These are phyloP conservation scores for Exophiala sp. DNA, from an alignment of 2,329 filamentous ascomycete genomes.

Conservation along the genomic window DNA sequence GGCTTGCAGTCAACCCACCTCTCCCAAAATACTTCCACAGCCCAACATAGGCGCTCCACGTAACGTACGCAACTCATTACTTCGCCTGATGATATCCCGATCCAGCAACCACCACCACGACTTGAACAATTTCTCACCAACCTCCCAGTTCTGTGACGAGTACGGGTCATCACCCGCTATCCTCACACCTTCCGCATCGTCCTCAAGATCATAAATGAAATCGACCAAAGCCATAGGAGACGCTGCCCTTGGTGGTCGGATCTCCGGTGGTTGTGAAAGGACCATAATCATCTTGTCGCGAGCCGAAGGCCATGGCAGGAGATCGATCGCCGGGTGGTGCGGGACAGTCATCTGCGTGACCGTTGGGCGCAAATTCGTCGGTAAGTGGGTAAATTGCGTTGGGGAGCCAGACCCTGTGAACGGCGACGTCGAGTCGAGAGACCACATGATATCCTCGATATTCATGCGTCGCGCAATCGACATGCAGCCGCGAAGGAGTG, in stretches of 20 bases:
- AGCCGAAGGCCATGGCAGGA: conserved; percentile 56
- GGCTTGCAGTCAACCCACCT: conserved; percentile 4
- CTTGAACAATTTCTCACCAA: conserved; percentile 57
- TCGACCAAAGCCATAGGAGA: conserved; percentile 49
- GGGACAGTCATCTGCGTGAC: conserved; percentile 47
- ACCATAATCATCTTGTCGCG: conserved; percentile 54
- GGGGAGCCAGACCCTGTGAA: conserved; percentile 36
- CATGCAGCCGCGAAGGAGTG: conserved; percentile 47
- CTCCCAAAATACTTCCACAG: conserved; percentile 17
- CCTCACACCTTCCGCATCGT: conserved; percentile 50
- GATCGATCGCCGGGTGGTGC: conserved; percentile 57
- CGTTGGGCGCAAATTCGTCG: conserved; percentile 51
- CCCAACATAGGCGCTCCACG: conserved; percentile 40
- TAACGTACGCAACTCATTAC: conserved; percentile 50
- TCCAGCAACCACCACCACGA: conserved; percentile 62
- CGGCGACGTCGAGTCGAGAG: conserved; percentile 46
- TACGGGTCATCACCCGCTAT: conserved; percentile 52
- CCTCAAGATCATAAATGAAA: conserved; percentile 57
- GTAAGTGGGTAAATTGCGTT: conserved; percentile 39
- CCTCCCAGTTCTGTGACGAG: conserved; percentile 52
- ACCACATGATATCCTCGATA: conserved; percentile 42
- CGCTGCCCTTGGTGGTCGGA: conserved; percentile 48
- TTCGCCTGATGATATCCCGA: conserved; percentile 49
- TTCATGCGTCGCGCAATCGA: conserved; percentile 50
- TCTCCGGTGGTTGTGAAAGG: conserved; percentile 47